These are phyloP conservation scores for Thermochaetoides thermophila DNA, from an alignment of 495 filamentous ascomycete species.

Conservation along the genomic window DNA sequence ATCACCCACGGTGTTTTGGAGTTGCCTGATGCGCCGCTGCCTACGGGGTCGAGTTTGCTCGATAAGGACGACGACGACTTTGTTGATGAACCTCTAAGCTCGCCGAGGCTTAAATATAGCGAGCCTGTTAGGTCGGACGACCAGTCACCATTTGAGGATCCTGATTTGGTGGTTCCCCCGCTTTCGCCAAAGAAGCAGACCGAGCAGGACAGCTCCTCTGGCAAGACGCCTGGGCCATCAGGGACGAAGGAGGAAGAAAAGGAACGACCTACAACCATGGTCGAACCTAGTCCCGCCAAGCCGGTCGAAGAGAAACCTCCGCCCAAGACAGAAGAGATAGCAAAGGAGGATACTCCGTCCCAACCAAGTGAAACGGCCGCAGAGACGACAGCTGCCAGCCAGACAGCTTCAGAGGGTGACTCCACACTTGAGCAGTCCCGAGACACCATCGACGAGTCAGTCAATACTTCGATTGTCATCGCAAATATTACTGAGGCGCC, in stretches of 20 bases:
- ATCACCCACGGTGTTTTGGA: constrained; percentile 34
- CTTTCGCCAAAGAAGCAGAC: constrained; percentile 30
- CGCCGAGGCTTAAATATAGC: constrained; percentile 34
- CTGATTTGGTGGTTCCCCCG: constrained; percentile 32
- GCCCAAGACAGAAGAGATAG: no score
- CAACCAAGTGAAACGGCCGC: no score
- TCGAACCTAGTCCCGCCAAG: no score
- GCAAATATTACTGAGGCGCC: constrained; percentile 6
- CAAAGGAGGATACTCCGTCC: no score
- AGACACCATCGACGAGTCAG: constrained; percentile 1
- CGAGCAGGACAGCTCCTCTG: no score
- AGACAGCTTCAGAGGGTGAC: no score
- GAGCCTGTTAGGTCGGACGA: constrained; percentile 19
- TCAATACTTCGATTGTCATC: constrained; percentile 9
- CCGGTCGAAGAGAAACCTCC: no score
- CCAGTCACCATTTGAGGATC: constrained; percentile 23
- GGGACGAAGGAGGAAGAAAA: neutral
- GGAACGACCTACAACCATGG: no score
- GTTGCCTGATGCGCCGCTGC: constrained; percentile 27
- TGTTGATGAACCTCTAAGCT: constrained; percentile 54
- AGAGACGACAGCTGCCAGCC: no score
- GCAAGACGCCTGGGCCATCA: neutral
- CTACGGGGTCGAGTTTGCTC: constrained; percentile 24
- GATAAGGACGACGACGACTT: constrained; percentile 51
- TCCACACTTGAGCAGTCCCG: no score